phyloP scores from a whole-genome alignment of 2,329 filamentous ascomycete species.

The Botrytis porri region DNA sequence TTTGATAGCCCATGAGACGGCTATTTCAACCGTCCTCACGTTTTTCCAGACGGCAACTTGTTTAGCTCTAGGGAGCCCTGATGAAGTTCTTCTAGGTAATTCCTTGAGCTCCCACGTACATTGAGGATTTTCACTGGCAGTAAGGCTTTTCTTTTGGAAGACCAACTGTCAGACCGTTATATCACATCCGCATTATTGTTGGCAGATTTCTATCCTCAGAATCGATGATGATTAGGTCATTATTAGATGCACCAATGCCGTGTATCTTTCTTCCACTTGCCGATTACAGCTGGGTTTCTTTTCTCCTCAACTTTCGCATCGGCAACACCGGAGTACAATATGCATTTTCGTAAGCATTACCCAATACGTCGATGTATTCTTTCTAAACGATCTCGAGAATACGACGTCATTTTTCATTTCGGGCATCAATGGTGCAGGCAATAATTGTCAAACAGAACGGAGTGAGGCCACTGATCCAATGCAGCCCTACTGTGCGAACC shows the following conservation, averaged over 20 bases:
- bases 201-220: neutral
- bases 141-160: neutral
- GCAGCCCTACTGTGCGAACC: conserved; percentile 12
- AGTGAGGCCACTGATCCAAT: neutral
- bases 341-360: conserved; percentile 14
- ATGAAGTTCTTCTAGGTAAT: conserved; percentile 13
- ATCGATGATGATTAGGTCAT: neutral
- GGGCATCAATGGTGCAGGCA: neutral
- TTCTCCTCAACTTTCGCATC: neutral
- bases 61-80: conserved; percentile 4
- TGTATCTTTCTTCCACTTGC: neutral
- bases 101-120: conserved; percentile 17
- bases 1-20: neutral
- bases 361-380: neutral
- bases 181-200: neutral
- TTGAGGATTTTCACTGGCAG: neutral
- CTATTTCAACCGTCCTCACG: conserved; percentile 7
- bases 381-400: conserved; percentile 3
- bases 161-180: conserved; percentile 13
- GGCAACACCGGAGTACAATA: neutral
- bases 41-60: conserved; percentile 5
- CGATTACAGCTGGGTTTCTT: neutral
- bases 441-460: conserved; percentile 9
- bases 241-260: neutral
- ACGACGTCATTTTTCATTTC: conserved; percentile 1